These are phyloP conservation scores for Aegilops tauschii DNA, from an alignment of 176 grass and related monocot genomes.

Conservation along the genomic window DNA sequence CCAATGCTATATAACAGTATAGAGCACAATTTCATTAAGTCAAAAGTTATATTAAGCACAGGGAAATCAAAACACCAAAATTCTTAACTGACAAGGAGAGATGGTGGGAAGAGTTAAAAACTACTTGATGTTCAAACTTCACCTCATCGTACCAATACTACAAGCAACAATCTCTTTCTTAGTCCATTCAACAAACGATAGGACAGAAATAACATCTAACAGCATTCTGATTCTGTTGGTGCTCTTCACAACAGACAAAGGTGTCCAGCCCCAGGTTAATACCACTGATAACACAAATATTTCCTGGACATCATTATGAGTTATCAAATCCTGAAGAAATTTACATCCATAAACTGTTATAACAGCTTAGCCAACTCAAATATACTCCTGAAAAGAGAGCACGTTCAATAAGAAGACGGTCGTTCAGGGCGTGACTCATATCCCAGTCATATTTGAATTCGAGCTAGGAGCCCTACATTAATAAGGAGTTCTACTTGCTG, in stretches of 20 bases:
- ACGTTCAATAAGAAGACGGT: background rate
- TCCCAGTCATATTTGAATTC: background rate
- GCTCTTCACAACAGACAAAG: background rate
- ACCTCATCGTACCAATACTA: background rate
- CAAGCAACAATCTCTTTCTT: background rate
- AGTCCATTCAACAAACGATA: background rate
- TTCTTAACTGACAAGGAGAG: background rate
- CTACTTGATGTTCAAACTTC: background rate
- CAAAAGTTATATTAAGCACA: background rate
- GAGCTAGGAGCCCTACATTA: background rate
- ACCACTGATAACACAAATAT: background rate
- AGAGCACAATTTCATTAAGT: background rate
- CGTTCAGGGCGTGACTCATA: background rate
- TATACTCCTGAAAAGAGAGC: background rate
- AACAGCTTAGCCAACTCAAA: background rate
- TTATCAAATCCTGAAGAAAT: constrained; percentile 1
- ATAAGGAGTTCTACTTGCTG: background rate
- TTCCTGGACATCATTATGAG: background rate
- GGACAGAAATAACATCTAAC: background rate
- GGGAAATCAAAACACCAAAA: background rate
- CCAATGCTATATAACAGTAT: background rate
- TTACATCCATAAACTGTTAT: background rate
- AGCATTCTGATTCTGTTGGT: background rate
- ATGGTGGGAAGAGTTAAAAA: background rate
- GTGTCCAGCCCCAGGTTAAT: background rate